A percentile compares a stretch with the other conserved stretches of the same genome.
Conservation (phyloP, 108 stramenopile species). For the Pseudonitzschia multistriata region DNA sequence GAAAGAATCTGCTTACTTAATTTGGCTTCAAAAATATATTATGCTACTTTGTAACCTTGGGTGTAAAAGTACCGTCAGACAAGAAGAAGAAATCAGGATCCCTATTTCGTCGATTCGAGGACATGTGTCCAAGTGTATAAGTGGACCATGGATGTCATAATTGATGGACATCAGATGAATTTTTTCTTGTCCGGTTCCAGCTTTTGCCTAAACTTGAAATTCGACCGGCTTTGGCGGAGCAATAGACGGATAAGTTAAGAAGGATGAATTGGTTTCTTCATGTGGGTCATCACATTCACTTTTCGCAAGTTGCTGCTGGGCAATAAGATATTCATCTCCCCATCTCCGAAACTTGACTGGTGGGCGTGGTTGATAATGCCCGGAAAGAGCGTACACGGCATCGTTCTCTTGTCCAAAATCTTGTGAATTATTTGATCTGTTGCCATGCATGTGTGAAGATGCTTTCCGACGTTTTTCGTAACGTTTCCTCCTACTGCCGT, state of each 20-base stretch:
- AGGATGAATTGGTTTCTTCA: not conserved
- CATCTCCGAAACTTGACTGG: slow-evolving; percentile 22
- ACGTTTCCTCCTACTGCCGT: not conserved
- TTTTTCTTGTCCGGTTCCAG: not conserved
- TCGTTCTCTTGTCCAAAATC: not conserved
- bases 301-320: not conserved
- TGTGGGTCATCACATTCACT: not conserved
- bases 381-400: slow-evolving; percentile 7
- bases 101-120: too few species aligned
- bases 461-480: not conserved
- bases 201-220: not conserved
- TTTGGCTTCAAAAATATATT: too few species aligned
- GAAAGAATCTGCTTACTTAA: too few species aligned
- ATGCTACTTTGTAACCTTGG: too few species aligned
- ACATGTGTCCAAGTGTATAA: too few species aligned
- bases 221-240: slow-evolving; percentile 2
- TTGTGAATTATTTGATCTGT: not conserved
- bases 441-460: not conserved
- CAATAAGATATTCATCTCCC: slow-evolving; percentile 20
- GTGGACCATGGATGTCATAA: too few species aligned
- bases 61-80: too few species aligned
- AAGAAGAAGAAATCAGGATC: too few species aligned
- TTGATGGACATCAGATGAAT: too few species aligned
- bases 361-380: not conserved
- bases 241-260: slow-evolving; percentile 1